Evolutionary conservation across 257 asterid genomes (phyloP).

Genomic region (Solanum pinnatisectum): DNA sequence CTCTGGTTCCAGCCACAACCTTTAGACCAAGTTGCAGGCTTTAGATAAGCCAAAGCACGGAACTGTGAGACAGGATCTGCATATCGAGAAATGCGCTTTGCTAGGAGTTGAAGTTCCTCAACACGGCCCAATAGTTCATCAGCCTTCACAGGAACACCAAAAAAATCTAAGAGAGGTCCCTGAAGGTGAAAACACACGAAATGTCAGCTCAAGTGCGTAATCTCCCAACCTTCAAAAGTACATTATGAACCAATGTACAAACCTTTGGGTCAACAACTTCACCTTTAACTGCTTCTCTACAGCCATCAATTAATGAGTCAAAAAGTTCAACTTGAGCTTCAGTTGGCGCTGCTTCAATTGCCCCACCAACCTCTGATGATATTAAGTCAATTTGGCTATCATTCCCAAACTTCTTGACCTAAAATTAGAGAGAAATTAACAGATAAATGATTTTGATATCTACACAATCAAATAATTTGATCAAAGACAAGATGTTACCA

Average conservation of each 20-base stretch:
- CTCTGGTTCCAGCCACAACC: conserved; percentile 99
- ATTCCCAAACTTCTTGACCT: conserved; percentile 95
- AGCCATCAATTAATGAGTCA: conserved; percentile 89
- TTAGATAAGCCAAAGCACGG: conserved; percentile 71
- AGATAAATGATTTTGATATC: neutral
- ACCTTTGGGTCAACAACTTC: conserved; percentile 74
- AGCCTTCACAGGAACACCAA: conserved; percentile 97
- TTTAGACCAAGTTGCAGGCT: conserved; percentile 96
- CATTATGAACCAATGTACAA: neutral
- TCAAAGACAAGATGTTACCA: neutral
- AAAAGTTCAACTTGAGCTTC: conserved; percentile 94
- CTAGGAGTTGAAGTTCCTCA: conserved; percentile 92
- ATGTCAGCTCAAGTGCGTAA: neutral
- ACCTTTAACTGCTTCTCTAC: conserved; percentile 77
- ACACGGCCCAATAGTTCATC: conserved; percentile 85
- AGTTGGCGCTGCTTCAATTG: conserved; percentile 82
- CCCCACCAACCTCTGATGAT: conserved; percentile 91
- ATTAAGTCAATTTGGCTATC: conserved; percentile 81
- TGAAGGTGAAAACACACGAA: conserved; percentile 4
- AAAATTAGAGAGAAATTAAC: neutral
- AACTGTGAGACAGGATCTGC: conserved; percentile 85
- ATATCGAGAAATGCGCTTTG: conserved; percentile 81
- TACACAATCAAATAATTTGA: neutral
- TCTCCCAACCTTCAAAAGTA: neutral
- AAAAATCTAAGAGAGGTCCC: conserved; percentile 96